These are phyloP conservation scores for Heritiera littoralis DNA, from an alignment of 345 rosid species.

Conservation along the genomic window DNA sequence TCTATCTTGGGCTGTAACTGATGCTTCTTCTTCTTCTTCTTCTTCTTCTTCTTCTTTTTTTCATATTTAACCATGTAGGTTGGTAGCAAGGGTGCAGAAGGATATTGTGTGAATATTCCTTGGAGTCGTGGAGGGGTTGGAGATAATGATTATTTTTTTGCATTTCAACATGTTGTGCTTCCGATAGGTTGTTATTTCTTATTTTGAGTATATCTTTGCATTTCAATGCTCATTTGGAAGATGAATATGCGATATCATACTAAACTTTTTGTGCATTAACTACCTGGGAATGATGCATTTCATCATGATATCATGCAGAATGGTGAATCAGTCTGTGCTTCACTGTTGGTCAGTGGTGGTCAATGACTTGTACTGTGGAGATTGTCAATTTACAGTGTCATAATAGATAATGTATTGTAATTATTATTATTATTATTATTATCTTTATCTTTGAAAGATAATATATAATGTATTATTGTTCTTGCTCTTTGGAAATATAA, in stretches of 20 bases:
- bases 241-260: conserved; percentile 6
- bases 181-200: conserved; percentile 70
- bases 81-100: conserved; percentile 88
- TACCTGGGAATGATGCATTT: background rate
- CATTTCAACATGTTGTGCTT: conserved; percentile 83
- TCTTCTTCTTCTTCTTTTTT: background rate
- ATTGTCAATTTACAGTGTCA: background rate
- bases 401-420: no score
- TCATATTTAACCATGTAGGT: conserved; percentile 48
- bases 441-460: no score
- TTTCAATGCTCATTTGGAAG: conserved; percentile 11
- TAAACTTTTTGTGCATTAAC: background rate
- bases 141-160: conserved; percentile 90
- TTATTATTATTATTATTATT: no score
- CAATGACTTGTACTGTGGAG: background rate
- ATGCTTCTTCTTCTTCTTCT: background rate
- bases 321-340: background rate
- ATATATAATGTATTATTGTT: background rate
- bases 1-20: background rate
- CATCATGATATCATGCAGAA: background rate
- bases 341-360: background rate
- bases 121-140: conserved; percentile 97
- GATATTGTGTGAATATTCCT: conserved; percentile 92
- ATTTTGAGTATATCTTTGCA: background rate
- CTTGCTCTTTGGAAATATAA: background rate